phyloP scores from a whole-genome alignment of 2,329 filamentous ascomycete species.

The Pseudogymnoascus sp. region DNA sequence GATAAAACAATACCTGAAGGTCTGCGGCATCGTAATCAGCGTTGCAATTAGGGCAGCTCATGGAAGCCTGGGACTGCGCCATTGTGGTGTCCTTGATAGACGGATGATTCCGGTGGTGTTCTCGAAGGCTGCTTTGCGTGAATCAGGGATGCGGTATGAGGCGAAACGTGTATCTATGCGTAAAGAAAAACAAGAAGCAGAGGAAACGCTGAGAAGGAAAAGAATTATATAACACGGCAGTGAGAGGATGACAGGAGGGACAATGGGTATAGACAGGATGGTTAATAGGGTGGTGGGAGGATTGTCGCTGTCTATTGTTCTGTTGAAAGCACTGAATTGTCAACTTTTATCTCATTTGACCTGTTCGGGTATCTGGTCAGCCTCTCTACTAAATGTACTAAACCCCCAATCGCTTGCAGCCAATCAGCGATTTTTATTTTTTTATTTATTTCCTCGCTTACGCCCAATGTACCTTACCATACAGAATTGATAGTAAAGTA shows the following conservation, averaged over 20 bases:
- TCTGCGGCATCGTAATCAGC: background rate
- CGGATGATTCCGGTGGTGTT: background rate
- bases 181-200: background rate
- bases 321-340: background rate
- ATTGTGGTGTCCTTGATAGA: background rate
- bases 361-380: conserved; percentile 7
- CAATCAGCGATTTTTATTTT: conserved; percentile 2
- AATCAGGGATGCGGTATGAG: background rate
- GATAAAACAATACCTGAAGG: background rate
- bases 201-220: background rate
- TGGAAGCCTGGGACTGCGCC: background rate
- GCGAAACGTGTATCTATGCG: background rate
- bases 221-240: background rate
- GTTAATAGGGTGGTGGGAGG: background rate
- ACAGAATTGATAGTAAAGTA: background rate
- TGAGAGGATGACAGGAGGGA: background rate
- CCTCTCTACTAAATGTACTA: background rate
- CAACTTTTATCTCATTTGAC: conserved; percentile 7
- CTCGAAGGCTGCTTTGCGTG: background rate
- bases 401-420: background rate
- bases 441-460: conserved; percentile 4
- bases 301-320: background rate
- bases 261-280: background rate
- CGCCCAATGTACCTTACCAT: background rate
- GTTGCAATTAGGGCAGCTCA: background rate